Conservation (phyloP, 2,329 filamentous ascomycete genomes). For the Hypoxylon sp. region DNA sequence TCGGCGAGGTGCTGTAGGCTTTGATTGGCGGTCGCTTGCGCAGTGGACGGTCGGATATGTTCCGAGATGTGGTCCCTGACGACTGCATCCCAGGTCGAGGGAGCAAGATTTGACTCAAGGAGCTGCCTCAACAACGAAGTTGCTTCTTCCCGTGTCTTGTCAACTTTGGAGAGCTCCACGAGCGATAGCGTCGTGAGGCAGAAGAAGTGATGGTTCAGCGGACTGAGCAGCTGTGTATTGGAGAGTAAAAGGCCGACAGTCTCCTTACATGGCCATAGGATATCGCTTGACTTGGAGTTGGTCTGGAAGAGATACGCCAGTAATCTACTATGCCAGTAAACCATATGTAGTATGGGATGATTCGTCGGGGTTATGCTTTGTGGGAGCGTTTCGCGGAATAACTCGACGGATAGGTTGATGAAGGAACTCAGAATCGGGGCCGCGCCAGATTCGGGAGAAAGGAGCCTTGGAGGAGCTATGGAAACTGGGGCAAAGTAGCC, state of each 20-base stretch:
- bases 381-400: constrained; percentile 71
- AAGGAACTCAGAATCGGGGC: constrained; percentile 57
- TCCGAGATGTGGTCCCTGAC: constrained; percentile 62
- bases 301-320: constrained; percentile 68
- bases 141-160: constrained; percentile 65
- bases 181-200: constrained; percentile 68
- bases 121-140: constrained; percentile 63
- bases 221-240: constrained; percentile 63
- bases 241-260: constrained; percentile 65
- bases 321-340: constrained; percentile 74
- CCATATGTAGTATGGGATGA: constrained; percentile 67
- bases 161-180: constrained; percentile 63
- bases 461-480: constrained; percentile 53
- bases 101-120: constrained; percentile 59
- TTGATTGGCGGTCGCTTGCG: constrained; percentile 55
- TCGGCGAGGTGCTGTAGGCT: constrained; percentile 70
- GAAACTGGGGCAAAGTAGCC: constrained; percentile 61
- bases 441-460: constrained; percentile 51
- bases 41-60: constrained; percentile 46
- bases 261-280: constrained; percentile 67
- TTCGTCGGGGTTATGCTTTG: constrained; percentile 59
- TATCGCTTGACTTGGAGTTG: constrained; percentile 61
- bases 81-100: constrained; percentile 64
- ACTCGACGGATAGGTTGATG: constrained; percentile 66
- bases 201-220: constrained; percentile 73